Evolutionary conservation across 768 basidiomycete genomes (phyloP), one percentile per base, ranked within the genome.

Genomic region (Steccherinum ochraceum): DNA sequence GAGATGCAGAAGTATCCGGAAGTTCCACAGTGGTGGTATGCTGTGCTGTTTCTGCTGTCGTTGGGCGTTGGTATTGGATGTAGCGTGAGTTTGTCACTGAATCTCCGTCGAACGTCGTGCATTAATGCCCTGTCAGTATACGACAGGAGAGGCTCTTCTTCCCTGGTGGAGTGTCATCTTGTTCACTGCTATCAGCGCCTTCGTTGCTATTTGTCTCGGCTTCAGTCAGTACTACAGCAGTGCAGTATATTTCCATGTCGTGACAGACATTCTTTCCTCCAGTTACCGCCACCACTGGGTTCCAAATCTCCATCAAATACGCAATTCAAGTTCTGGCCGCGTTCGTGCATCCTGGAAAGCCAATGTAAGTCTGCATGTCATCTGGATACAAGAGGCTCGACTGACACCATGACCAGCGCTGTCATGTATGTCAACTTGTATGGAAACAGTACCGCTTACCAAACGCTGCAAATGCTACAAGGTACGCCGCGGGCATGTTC

Each of bases 401-500:
- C 25, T 46, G n/a, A 40, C 53, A 5, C 19, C 30, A n/a, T 45
- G 50, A 18, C 62, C 51, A 76, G 75, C 30, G 68, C 76, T 12
- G 73, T 74, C 48, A 78, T 80, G 77, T 79, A 80, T 51, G 78
- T 77, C 4, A 77, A 77, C 56, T 56, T 78, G 41, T 79, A 76
- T 62, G 78, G 78, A 40, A 74, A 78, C 61, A 73, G 71, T 58
- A 75, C 74, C 0, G 70, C 72, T 5, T 74, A 70, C 62, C 78
- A 84, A 64, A 78, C 79, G 4, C 56, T 82, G 3, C 70, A 71
- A 50, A 66, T 79, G 66, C 64, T 79, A 18, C 76, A 78, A 69
- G 75, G 75, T 69, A 19, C 21, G 56, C 42, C 2, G 12, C 40
- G 16, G 42, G 18, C 40, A 25, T 24, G 20, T 48, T 23, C 13